Evolutionary conservation across 768 basidiomycete genomes (phyloP).

Genomic region (Psilocybe cyanescens): DNA sequence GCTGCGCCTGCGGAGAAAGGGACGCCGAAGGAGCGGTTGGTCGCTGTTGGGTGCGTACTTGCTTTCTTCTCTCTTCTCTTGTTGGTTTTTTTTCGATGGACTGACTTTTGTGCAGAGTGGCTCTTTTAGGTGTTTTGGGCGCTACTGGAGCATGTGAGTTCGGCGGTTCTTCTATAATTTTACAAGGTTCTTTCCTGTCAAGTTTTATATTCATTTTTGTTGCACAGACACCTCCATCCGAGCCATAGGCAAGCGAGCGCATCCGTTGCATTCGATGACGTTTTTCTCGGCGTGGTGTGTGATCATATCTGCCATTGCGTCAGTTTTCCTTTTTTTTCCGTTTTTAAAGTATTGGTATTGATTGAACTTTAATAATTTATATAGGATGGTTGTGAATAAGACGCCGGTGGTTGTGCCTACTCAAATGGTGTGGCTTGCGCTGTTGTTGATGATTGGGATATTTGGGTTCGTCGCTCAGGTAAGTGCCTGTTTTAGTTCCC

Average conservation of each 20-base stretch:
- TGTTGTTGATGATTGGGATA: slow-evolving; percentile 54
- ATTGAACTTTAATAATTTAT: neutral
- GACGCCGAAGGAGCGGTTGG: slow-evolving; percentile 45
- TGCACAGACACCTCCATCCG: slow-evolving; percentile 47
- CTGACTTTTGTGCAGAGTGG: slow-evolving; percentile 42
- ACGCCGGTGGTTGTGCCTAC: slow-evolving; percentile 51
- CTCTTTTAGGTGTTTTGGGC: slow-evolving; percentile 68
- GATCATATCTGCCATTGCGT: slow-evolving; percentile 38
- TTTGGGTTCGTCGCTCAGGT: slow-evolving; percentile 60
- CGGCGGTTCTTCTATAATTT: too few relatives aligned
- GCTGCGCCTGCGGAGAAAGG: slow-evolving; percentile 26
- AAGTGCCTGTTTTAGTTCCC: neutral
- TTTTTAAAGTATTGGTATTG: neutral
- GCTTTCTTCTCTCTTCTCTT: neutral
- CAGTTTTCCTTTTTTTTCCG: slow-evolving; percentile 15
- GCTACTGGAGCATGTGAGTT: slow-evolving; percentile 70
- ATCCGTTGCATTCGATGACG: slow-evolving; percentile 70
- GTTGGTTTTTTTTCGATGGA: neutral
- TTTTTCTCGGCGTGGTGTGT: slow-evolving; percentile 69
- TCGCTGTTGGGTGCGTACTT: neutral
- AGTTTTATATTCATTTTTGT: neutral
- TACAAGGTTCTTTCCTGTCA: too few relatives aligned
- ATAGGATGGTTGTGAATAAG: slow-evolving; percentile 46
- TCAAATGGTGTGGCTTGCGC: slow-evolving; percentile 43
- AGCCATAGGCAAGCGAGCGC: slow-evolving; percentile 76